phyloP scores from a whole-genome alignment of 495 filamentous ascomycete species.

The Ramalina intermedia region DNA sequence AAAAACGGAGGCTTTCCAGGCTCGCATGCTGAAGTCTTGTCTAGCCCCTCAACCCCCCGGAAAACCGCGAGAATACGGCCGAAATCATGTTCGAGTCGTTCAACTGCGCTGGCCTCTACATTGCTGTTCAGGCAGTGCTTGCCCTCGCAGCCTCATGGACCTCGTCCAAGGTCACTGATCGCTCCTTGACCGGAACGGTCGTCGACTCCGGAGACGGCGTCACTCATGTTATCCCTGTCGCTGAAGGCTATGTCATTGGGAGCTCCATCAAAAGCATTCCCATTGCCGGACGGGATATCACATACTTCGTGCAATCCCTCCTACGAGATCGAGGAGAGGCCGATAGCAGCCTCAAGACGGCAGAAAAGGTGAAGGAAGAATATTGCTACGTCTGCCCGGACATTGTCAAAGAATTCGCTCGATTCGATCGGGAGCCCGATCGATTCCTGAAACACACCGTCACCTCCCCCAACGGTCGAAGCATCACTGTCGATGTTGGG shows the following conservation, averaged over 20 bases:
- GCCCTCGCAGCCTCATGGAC: constrained; percentile 97
- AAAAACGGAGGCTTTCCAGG: not conserved
- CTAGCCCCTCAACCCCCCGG: constrained; percentile 89
- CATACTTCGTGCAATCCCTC: constrained; percentile 92
- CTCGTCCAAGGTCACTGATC: constrained; percentile 89
- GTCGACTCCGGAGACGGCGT: constrained; percentile 97
- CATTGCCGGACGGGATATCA: constrained; percentile 93
- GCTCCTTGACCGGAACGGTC: constrained; percentile 93
- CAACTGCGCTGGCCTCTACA: constrained; percentile 97
- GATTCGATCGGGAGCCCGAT: constrained; percentile 82
- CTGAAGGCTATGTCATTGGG: constrained; percentile 96
- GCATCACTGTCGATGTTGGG: constrained; percentile 77
- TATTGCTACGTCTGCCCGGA: constrained; percentile 97
- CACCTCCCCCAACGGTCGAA: constrained; percentile 70
- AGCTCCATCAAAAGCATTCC: constrained; percentile 98
- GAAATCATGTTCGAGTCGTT: constrained; percentile 99
- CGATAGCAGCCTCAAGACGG: constrained; percentile 92
- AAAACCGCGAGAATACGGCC: constrained; percentile 97
- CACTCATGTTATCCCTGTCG: constrained; percentile 96
- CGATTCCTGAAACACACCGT: constrained; percentile 82
- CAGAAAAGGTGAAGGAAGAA: constrained; percentile 94
- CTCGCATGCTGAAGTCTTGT: constrained; percentile 9
- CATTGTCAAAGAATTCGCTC: constrained; percentile 92
- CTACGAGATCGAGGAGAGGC: constrained; percentile 93
- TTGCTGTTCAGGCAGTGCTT: constrained; percentile 93